Percentiles rank a stretch among this genome's conserved stretches.
Evolutionary conservation across 331 rosid species (phyloP).

Genomic region (Acacia concinna): DNA sequence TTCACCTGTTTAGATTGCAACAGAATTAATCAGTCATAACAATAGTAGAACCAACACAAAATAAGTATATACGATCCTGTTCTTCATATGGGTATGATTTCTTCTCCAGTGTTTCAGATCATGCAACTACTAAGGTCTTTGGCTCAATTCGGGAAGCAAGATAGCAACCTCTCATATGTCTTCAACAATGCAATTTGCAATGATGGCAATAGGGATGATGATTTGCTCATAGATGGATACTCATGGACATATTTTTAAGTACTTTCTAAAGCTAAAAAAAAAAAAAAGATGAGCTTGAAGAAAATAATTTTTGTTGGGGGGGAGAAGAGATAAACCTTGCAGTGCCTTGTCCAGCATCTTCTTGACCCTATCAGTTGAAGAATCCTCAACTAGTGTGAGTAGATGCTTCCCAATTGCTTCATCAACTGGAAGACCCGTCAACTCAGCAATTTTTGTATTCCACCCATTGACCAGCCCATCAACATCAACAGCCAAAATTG

Average conservation of each 20-base stretch:
- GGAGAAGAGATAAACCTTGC: slow-evolving; percentile 52
- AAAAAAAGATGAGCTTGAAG: not conserved
- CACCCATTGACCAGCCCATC: slow-evolving; percentile 88
- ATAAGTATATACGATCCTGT: slow-evolving; percentile 5
- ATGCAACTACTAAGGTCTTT: not conserved
- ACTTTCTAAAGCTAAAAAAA: not conserved
- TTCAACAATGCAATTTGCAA: slow-evolving; percentile 11
- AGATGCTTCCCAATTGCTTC: slow-evolving; percentile 80
- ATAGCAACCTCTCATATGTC: not conserved
- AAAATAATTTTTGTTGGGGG: not conserved
- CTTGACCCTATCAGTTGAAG: slow-evolving; percentile 62
- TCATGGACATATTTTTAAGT: slow-evolving; percentile 3
- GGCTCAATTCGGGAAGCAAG: not conserved
- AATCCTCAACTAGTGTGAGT: slow-evolving; percentile 82
- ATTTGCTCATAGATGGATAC: slow-evolving; percentile 18
- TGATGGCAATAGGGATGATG: slow-evolving; percentile 1
- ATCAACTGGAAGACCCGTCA: slow-evolving; percentile 87
- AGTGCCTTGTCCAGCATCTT: slow-evolving; percentile 77
- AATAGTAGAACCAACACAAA: not conserved
- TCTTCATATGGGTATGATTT: not conserved
- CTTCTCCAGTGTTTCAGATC: slow-evolving; percentile 17
- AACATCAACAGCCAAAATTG: slow-evolving; percentile 87
- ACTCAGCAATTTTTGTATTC: slow-evolving; percentile 84
- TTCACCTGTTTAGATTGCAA: slow-evolving; percentile 55
- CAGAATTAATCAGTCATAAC: slow-evolving; percentile 19